Conservation (phyloP, 2,329 filamentous ascomycete genomes). For the Penicillium nordicum region DNA sequence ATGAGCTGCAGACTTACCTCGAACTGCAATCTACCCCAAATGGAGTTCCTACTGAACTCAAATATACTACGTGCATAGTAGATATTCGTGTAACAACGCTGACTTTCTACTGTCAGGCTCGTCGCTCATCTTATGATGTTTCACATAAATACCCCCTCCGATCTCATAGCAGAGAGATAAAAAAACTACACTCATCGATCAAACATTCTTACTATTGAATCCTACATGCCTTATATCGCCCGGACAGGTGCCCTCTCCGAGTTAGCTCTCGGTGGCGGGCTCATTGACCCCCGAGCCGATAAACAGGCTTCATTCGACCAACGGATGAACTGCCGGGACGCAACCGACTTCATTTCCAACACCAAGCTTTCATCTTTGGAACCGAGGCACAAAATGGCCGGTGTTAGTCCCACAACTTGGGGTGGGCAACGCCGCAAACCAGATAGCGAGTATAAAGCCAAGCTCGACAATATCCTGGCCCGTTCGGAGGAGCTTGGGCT, state of each 20-base stretch:
- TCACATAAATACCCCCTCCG: background rate
- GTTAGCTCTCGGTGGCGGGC: conserved; percentile 6
- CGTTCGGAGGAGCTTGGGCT: conserved; percentile 8
- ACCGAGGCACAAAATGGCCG: conserved; percentile 6
- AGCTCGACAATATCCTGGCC: conserved; percentile 11
- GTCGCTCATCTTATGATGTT: background rate
- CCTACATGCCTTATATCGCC: conserved; percentile 11
- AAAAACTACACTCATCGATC: background rate
- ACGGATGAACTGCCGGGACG: conserved; percentile 11
- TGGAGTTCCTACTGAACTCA: too few species aligned
- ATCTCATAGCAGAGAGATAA: background rate
- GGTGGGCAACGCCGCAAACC: background rate
- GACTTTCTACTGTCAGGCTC: background rate
- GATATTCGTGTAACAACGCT: background rate
- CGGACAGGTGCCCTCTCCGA: conserved; percentile 9
- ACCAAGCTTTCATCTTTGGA: conserved; percentile 2
- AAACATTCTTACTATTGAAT: background rate
- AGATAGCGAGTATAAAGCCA: conserved; percentile 1
- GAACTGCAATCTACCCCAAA: too few species aligned
- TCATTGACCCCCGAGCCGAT: conserved; percentile 15
- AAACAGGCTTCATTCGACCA: conserved; percentile 11
- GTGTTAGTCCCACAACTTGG: background rate
- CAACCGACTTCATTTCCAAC: conserved; percentile 14
- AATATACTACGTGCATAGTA: too few species aligned
- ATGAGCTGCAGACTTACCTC: too few species aligned